A percentile compares a stretch with the other conserved stretches of the same genome.
phyloP scores from a whole-genome alignment of 352 stramenopile genomes.

The Phytophthora pinifolia region DNA sequence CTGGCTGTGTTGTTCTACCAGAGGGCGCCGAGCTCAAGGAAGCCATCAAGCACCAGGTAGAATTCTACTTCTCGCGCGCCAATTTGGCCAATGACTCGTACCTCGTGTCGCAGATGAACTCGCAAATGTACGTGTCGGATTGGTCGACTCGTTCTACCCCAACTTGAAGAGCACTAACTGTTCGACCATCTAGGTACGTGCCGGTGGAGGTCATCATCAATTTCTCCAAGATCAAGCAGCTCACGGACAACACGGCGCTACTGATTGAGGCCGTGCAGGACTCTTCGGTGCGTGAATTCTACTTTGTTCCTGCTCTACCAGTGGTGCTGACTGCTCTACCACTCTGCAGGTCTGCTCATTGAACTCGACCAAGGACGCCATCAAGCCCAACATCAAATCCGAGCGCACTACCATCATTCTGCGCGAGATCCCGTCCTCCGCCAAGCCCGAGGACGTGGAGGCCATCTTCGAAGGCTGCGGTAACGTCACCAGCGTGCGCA shows the following conservation, averaged over 20 bases:
- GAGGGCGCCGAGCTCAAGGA: slow-evolving; percentile 72
- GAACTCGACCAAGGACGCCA: slow-evolving; percentile 81
- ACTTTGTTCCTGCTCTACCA: slow-evolving; percentile 25
- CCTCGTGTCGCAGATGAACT: slow-evolving; percentile 90
- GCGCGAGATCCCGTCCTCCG: slow-evolving; percentile 89
- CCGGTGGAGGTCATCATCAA: slow-evolving; percentile 78
- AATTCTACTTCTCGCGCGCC: slow-evolving; percentile 91
- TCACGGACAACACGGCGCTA: slow-evolving; percentile 64
- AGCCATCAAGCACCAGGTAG: slow-evolving; percentile 85
- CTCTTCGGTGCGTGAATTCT: slow-evolving; percentile 47
- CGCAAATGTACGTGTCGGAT: slow-evolving; percentile 64
- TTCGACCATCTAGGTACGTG: slow-evolving; percentile 58
- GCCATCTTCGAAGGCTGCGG: slow-evolving; percentile 86
- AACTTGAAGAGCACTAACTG: neutral
- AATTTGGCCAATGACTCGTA: slow-evolving; percentile 88
- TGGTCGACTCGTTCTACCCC: slow-evolving; percentile 1
- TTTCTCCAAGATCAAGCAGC: slow-evolving; percentile 87
- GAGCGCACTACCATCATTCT: slow-evolving; percentile 94
- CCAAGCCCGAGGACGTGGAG: slow-evolving; percentile 79
- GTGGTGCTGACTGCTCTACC: slow-evolving; percentile 35
- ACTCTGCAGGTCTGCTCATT: slow-evolving; percentile 56
- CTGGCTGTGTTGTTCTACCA: slow-evolving; percentile 15
- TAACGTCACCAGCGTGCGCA: slow-evolving; percentile 79
- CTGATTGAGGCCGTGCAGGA: slow-evolving; percentile 73
- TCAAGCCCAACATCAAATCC: slow-evolving; percentile 93